Conservation (phyloP, 768 basidiomycete species). For the Omphalotus guepiniiformis region DNA sequence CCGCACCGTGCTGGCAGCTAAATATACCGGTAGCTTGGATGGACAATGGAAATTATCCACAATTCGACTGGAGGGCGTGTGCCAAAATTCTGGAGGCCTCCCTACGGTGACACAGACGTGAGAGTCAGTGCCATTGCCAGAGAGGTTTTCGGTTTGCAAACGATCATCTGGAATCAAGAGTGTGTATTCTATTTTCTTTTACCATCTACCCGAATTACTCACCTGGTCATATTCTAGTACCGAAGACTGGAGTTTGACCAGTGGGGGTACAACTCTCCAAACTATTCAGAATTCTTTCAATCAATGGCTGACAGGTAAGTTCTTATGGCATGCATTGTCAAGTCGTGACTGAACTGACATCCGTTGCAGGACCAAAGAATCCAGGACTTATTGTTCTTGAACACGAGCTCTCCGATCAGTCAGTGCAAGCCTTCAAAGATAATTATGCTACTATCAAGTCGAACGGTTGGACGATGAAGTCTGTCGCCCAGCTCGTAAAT, state of each 20-base stretch:
- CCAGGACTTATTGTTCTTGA: slow-evolving; percentile 83
- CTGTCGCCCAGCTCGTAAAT: slow-evolving; percentile 44
- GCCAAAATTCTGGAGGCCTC: slow-evolving; percentile 79
- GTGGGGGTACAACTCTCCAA: slow-evolving; percentile 36
- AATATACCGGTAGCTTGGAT: slow-evolving; percentile 50
- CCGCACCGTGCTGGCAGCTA: neutral
- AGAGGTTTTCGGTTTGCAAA: slow-evolving; percentile 75
- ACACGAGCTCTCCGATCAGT: slow-evolving; percentile 66
- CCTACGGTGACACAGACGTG: slow-evolving; percentile 80
- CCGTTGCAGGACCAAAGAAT: slow-evolving; percentile 53
- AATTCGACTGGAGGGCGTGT: slow-evolving; percentile 76
- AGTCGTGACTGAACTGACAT: neutral
- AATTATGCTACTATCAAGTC: slow-evolving; percentile 58
- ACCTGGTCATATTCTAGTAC: slow-evolving; percentile 40
- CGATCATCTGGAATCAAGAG: slow-evolving; percentile 93
- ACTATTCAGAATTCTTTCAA: slow-evolving; percentile 46
- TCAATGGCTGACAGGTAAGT: slow-evolving; percentile 52
- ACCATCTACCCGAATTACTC: slow-evolving; percentile 18
- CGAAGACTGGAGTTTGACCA: slow-evolving; percentile 66
- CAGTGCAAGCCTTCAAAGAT: slow-evolving; percentile 63
- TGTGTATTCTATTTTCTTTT: slow-evolving; percentile 27
- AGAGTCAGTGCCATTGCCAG: slow-evolving; percentile 82
- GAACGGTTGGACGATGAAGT: slow-evolving; percentile 69
- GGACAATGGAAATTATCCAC: slow-evolving; percentile 74
- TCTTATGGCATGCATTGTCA: neutral